phyloP scores from a whole-genome alignment of 495 filamentous ascomycete genomes.

The Neurospora sp. region DNA sequence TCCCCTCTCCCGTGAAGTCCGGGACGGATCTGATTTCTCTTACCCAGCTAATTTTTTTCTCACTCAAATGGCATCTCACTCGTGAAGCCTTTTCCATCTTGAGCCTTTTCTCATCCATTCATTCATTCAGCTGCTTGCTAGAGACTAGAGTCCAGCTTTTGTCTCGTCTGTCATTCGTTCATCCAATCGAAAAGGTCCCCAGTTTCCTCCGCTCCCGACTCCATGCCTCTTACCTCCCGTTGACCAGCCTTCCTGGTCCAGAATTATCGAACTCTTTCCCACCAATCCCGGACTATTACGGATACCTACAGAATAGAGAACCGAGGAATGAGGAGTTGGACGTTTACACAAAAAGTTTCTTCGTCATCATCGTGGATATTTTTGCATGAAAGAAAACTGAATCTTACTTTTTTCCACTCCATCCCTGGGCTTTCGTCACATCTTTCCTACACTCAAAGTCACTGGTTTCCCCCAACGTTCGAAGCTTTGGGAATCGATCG shows the following conservation, averaged over 20 bases:
- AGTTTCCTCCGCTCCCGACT: not conserved
- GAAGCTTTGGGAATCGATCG: not conserved
- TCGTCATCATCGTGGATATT: not conserved
- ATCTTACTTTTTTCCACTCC: not conserved
- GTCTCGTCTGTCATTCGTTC: not conserved
- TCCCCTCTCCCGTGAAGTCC: not conserved
- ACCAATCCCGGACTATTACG: not conserved
- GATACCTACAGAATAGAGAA: not conserved
- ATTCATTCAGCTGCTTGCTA: not conserved
- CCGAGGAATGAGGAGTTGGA: not conserved
- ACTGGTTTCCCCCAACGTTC: not conserved
- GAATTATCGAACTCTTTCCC: not conserved
- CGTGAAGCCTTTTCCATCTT: not conserved
- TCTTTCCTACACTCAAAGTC: not conserved
- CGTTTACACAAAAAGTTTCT: not conserved
- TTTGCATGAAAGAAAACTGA: not conserved
- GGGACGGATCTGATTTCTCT: not conserved
- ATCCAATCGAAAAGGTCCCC: not conserved
- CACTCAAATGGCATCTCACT: not conserved
- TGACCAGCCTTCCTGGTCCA: not conserved
- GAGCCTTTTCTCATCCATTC: not conserved
- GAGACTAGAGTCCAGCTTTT: no score
- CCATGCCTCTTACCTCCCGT: not conserved
- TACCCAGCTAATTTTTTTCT: not conserved
- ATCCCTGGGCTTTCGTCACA: not conserved